Evolutionary conservation across 768 basidiomycete genomes (phyloP), one percentile per base, ranked within the genome.

Genomic region (Psilocybe tampanensis): DNA sequence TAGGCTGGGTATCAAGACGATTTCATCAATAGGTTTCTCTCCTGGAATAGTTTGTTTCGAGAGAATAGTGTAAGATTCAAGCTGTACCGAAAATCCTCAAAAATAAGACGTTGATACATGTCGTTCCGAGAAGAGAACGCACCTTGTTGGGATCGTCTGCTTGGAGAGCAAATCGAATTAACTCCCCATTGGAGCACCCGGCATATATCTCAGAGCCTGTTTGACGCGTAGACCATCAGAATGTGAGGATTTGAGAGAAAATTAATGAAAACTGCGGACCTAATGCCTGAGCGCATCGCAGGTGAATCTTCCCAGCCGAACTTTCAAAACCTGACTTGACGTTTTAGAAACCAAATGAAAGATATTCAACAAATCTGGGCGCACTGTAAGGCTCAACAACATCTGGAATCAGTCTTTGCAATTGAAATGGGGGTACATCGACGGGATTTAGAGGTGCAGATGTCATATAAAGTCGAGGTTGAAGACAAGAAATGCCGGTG

Each of bases 171-270:
- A 89, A 95, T 42, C 94, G 87, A 33, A 94, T 73, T 8, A 97
- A 78, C 61, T 92, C 85, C 19, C 95, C 94, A 57, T 94, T 92
- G 19, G 86, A 85, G 59, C 89, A 90, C 12, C 94, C 95, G 12
- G 93, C 82, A 62, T 94, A 95, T 22, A 96, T 82, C 65, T 97
- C 94, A 41, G 86, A 86, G 29, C 88, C 92, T 92, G 51, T 39
- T 39, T 11, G 4, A 29, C 29, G 29, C 29, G 29, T 29, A 4
- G 29, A n/a, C n/a, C n/a, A n/a, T n/a, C n/a, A n/a, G n/a, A n/a
- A n/a, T n/a, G n/a, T n/a, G n/a, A n/a, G n/a, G n/a, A n/a, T n/a
- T n/a, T n/a, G n/a, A n/a, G n/a, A n/a, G 5, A 29, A n/a, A 26
- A 21, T 17, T 39, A 13, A 19, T 17, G 12, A 19, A 29, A 39